Base-by-base conservation (phyloP, 2,329 filamentous ascomycete genomes). In the Fusarium agapanthi region DNA sequence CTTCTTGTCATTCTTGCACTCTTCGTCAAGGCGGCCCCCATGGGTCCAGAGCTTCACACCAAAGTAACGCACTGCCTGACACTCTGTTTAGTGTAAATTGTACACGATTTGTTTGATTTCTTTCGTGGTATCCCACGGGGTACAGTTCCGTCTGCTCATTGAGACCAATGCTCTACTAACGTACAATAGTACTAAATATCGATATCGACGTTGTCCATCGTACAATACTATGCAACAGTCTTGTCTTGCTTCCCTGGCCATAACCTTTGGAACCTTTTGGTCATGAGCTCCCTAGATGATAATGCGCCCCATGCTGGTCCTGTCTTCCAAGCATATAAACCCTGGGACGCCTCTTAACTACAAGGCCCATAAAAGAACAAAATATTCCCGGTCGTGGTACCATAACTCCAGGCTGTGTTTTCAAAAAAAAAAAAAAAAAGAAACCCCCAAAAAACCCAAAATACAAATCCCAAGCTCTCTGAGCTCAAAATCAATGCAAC, bases 311-410 rank as follows among this genome's bases (percentile, higher is more conserved):
- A 63, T 73, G 71, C 67, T 71, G 40, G 71, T 72, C 41, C 71
- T 74, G 67, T 74, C 47, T 61, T 65, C 71, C 67, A 68, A 73
- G 67, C 67, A 74, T 60, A 63, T 47, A 48, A 38, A 45, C 38
- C 38, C 61, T 16, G 18, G 40, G 55, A 70, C 57, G 61, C 69
- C 69, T 32, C 55, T 15, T 53, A 7, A 40, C 37, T 40, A 48
- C 57, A 57, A 58, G 10, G 35, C 43, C 61, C 61, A 40, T 61
- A 24, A 47, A 50, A 55, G 47, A 50, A 37, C 40, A 44, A 47
- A 65, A 66, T 44, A 54, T 43, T 60, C 60, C 55, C n/a, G 45
- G 69, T 37, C 56, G 24, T 67, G 47, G 56, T 50, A 51, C 38
- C 60, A 43, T 43, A 63, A 56, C 70, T 67, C 70, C 65, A 72